Base-by-base conservation (phyloP, 225 moss, liverwort and hornwort species). In the Straminergon stramineum region DNA sequence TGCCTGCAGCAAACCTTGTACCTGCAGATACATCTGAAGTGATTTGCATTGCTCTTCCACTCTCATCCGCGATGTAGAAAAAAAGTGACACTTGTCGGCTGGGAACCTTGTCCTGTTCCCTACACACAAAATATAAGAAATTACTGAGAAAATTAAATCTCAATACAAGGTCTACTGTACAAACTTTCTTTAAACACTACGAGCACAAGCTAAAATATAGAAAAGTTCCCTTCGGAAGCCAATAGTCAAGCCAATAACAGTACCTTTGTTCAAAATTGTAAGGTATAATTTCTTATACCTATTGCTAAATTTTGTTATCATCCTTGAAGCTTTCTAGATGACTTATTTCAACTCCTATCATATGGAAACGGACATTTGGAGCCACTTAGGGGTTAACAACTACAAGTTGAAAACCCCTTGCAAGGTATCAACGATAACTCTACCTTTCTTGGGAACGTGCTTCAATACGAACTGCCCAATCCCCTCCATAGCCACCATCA, bases 401-500 rank as follows among this genome's bases (percentile, higher is more conserved):
- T 57, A 17, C n/a, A 57, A 79, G n/a, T 7, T 79, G 79, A 79
- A 79, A 79, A 58, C 28, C n/a, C 79, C 95, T 91, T 87, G 90
- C 39, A 58, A 79, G 58, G 58, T 39, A n/a, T 39, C 79, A 58
- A 39, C 26, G 27, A 58, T 17, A 58, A 80, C 79, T 39, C 58
- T 80, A 80, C 79, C 58, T 58, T 58, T 28, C 79, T 12, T 58
- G 58, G 39, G 58, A 80, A 58, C 58, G 58, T n/a, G 79, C 79
- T 80, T 11, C 58, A 64, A 99, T 92, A 82, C 95, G 99, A 61
- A 95, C 95, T 84, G 93, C 96, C 99, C 99, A 99, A 86, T 99
- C 97, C 62, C 99, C 99, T 89, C 99, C 99, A 90, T 97, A 97
- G 28, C 99, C 99, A 87, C 95, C 92, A 70, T 92, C 95, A 64